These are phyloP conservation scores for Hirsutella rhossiliensis DNA, from an alignment of 2,329 filamentous ascomycete species.

Conservation along the genomic window DNA sequence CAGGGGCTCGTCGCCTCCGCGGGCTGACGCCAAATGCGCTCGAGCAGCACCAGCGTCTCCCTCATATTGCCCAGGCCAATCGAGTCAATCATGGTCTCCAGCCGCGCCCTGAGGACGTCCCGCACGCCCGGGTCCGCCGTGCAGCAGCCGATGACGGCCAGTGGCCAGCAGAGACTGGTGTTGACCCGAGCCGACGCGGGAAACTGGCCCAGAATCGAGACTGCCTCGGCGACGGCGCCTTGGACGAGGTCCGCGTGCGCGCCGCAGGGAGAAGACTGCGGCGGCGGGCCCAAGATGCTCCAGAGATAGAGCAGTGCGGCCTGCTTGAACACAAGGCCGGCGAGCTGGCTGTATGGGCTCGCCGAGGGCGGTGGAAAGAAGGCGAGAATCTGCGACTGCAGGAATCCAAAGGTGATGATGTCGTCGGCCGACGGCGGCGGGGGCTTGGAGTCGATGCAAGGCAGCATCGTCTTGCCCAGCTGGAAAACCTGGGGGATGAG, in stretches of 20 bases:
- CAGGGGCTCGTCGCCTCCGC: constrained; percentile 23
- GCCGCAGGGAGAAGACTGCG: constrained; percentile 7
- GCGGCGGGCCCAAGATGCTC: constrained; percentile 19
- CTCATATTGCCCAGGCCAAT: constrained; percentile 34
- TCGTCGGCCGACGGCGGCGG: constrained; percentile 23
- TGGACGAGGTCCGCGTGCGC: constrained; percentile 14
- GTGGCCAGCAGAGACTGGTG: constrained; percentile 26
- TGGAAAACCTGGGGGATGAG: constrained; percentile 27
- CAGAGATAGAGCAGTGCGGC: constrained; percentile 30
- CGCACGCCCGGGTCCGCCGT: constrained; percentile 21
- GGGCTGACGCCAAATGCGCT: constrained; percentile 28
- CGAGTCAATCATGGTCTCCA: constrained; percentile 19
- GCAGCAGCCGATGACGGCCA: constrained; percentile 25
- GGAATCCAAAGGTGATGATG: constrained; percentile 28
- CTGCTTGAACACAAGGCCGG: constrained; percentile 31
- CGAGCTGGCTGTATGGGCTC: constrained; percentile 23
- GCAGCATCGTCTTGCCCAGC: constrained; percentile 26
- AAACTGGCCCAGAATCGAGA: constrained; percentile 18
- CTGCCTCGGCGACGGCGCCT: constrained; percentile 16
- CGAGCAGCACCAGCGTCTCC: constrained; percentile 26
- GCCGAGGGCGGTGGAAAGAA: constrained; percentile 24
- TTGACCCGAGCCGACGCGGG: constrained; percentile 21
- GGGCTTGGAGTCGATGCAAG: constrained; percentile 13
- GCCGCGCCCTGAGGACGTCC: constrained; percentile 19
- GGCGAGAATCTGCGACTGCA: constrained; percentile 27